Evolutionary conservation across 73 alveolate species (phyloP).

Genomic region (Tetrahymena elliotti): DNA sequence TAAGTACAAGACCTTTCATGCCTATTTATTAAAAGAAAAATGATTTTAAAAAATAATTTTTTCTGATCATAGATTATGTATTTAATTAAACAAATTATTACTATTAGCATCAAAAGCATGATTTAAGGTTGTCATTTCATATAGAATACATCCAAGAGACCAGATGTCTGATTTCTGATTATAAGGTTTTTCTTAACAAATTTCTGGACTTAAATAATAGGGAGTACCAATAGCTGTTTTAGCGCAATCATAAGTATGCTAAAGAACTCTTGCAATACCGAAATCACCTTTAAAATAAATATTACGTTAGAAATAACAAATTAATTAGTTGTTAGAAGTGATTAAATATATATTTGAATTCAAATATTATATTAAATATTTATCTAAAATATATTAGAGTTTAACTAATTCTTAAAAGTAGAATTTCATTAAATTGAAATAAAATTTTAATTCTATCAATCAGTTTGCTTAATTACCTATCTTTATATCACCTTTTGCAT

Average conservation of each 20-base stretch:
- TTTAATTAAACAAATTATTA: not conserved
- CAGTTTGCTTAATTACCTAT: slow-evolving; percentile 44
- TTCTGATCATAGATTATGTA: slow-evolving; percentile 1
- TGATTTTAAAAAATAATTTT: not conserved
- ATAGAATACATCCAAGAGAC: slow-evolving; percentile 98
- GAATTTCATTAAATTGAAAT: no score
- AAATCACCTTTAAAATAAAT: slow-evolving; percentile 72
- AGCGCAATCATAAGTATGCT: slow-evolving; percentile 95
- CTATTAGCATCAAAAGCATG: slow-evolving; percentile 97
- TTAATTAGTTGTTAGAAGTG: not conserved
- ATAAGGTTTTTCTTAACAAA: slow-evolving; percentile 94
- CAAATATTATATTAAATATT: not conserved
- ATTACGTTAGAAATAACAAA: not conserved
- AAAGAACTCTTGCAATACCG: slow-evolving; percentile 88
- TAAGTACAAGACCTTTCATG: slow-evolving; percentile 81
- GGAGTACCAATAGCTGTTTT: slow-evolving; percentile 99
- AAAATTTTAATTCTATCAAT: no score
- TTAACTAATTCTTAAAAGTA: not conserved
- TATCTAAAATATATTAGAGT: not conserved
- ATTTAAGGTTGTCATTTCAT: slow-evolving; percentile 94
- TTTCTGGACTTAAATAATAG: slow-evolving; percentile 97
- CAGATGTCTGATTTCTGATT: slow-evolving; percentile 97
- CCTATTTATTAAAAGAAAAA: not conserved
- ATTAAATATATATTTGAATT: not conserved
- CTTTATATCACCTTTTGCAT: slow-evolving; percentile 80